Evolutionary conservation across 768 basidiomycete genomes (phyloP).

Genomic region (Cystofilobasidium macerans): DNA sequence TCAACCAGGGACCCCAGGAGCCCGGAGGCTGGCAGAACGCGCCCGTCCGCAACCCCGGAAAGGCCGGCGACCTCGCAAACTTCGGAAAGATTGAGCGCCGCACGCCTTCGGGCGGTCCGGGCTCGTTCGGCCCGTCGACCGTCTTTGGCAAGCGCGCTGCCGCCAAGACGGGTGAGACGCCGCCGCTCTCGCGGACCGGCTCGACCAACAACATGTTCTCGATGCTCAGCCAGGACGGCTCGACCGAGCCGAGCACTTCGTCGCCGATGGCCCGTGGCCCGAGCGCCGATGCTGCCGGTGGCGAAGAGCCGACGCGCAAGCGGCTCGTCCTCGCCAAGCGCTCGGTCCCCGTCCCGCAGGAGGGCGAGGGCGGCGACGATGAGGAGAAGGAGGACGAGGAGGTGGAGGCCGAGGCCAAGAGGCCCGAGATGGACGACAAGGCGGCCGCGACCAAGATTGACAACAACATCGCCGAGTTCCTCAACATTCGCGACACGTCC

Average conservation of each 20-base stretch:
- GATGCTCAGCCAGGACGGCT: conserved; percentile 59
- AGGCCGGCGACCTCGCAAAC: conserved; percentile 73
- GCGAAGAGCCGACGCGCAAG: conserved; percentile 47
- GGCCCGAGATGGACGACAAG: conserved; percentile 34
- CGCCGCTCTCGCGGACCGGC: conserved; percentile 63
- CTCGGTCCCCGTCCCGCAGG: conserved; percentile 52
- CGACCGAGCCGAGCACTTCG: conserved; percentile 2
- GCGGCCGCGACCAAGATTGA: conserved; percentile 47
- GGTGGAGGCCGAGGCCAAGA: conserved; percentile 38
- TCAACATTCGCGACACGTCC: conserved; percentile 59
- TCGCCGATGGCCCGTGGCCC: conserved; percentile 16
- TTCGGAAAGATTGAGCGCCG: conserved; percentile 78
- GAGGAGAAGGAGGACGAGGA: conserved; percentile 42
- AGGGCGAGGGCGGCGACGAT: conserved; percentile 42
- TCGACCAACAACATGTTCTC: conserved; percentile 75
- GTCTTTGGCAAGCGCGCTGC: conserved; percentile 70
- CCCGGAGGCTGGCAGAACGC: conserved; percentile 63
- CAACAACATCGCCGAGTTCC: conserved; percentile 79
- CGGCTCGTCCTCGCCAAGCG: conserved; percentile 67
- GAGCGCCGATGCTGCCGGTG: conserved; percentile 25
- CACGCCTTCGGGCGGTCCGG: conserved; percentile 39
- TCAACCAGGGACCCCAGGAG: conserved; percentile 45
- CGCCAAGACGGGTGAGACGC: conserved; percentile 45
- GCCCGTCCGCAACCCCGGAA: conserved; percentile 48
- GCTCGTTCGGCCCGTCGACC: conserved; percentile 72